Evolutionary conservation across 2,329 filamentous ascomycete species (phyloP), one percentile per base, ranked within the genome.

Genomic region (Ophiocordyceps sinensis): DNA sequence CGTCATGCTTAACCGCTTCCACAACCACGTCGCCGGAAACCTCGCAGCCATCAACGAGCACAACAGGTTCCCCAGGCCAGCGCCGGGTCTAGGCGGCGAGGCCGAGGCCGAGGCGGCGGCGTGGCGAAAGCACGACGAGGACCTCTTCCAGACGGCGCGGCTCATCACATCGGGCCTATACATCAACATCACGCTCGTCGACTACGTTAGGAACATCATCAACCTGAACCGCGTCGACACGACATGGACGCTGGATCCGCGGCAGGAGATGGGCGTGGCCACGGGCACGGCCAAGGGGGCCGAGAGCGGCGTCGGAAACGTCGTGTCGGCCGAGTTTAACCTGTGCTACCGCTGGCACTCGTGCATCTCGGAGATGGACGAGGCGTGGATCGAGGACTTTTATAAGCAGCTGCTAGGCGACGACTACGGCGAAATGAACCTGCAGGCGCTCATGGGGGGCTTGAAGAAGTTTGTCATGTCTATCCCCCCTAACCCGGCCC

Each of bases 281-380:
- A 64, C 59, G 0, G 69, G 67, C 47, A 78, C 68, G 9, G 67
- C 68, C 28, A 59, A 71, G 2, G 72, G 75, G 1, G 74, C 81
- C 0, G 76, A 83, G 36, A 70, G 77, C 21, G 86, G 84, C 35
- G 75, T 82, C 0, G 86, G 86, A 39, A 93, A 91, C 52, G 78
- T 82, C 48, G 84, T 89, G 5, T 89, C 84, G 0, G 84, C 82
- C 4, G 86, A 94, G 63, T 94, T 94, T 68, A 93, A 91, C 54
- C 69, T 94, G 10, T 82, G 83, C 49, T 93, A 94, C 58, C 73
- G 85, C 47, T 93, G 85, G 85, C 85, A 93, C 63, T 85, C 84
- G 3, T 79, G 81, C 49, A 83, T 91, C 50, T 75, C 58, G 19
- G 54, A 55, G 36, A 77, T 75, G 47, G 86, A 94, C 51, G 85